Evolutionary conservation across 192 early-diverging fungal species (phyloP), one percentile per base, ranked within the genome.

Genomic region (Geranomyces variabilis): DNA sequence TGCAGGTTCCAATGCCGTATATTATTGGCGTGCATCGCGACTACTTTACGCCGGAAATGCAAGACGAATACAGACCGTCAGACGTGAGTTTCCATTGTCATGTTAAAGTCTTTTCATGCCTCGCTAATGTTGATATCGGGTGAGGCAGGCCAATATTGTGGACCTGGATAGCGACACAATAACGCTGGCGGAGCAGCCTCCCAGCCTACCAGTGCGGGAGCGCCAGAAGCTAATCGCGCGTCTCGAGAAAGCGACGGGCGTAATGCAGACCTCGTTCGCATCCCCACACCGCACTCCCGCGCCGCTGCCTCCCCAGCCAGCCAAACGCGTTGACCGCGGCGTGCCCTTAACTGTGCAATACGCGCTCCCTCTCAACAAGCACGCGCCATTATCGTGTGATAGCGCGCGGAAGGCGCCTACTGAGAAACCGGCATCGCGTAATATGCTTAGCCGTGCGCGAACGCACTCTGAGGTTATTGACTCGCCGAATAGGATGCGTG

Each of bases 1-100:
- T 90, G 12, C 83, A 91, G 71, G 92, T 90, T 17, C 90, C 92
- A 24, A 89, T 93, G 49, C 92, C 92, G 14, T 93, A 88, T 49
- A 90, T 93, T 17, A 82, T 92, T 47, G 92, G 92, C 14, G 84
- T 92, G 24, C 79, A 89, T 47, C 79, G 87, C 45, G 80, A 86
- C 0, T 80, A 81, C 47, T 82, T 75, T 69, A 33, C 36, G 14
- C 51, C 80, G 17, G 80, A 71, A 3, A 70, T 80, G 47, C 81
- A 83, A 36, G 74, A 87, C 1, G 84, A 88, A 44, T 84, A 81
- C 57, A 74, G 83, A 66, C 87, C 89, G 8, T 80, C 85, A 57
- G 92, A 93, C 70, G 92, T 89, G 81, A 51, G 73, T 60, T 31
- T 6, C 28, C 0, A 24, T 5, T 58, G 58, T 29, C 19, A 14